Evolutionary conservation across 495 filamentous ascomycete species (phyloP).

Genomic region (Podospora tetraspora): DNA sequence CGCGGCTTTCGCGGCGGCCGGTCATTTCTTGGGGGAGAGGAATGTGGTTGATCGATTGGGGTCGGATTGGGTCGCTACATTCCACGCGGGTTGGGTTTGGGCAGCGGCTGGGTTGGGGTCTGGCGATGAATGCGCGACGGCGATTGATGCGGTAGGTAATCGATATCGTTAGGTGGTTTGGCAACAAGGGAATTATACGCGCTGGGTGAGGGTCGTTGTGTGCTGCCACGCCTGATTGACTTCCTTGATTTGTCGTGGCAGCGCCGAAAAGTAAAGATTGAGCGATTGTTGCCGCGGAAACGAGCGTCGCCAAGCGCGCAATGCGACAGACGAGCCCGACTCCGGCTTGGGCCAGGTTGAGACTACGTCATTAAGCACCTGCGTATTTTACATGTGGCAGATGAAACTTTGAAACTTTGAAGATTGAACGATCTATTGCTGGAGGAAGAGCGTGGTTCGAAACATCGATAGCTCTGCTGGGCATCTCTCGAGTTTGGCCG

Average conservation of each 20-base stretch:
- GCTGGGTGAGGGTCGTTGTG: not conserved
- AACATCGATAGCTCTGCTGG: too few species aligned
- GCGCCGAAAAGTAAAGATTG: not conserved
- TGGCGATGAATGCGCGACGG: not conserved
- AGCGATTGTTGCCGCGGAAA: not conserved
- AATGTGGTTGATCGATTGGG: not conserved
- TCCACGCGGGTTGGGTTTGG: not conserved
- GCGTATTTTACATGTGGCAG: not conserved
- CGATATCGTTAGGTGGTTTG: not conserved
- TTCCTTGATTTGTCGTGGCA: not conserved
- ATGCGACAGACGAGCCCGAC: not conserved
- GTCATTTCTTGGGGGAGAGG: constrained; percentile 2
- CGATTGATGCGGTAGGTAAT: not conserved
- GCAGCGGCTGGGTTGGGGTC: not conserved
- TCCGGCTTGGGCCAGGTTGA: not conserved
- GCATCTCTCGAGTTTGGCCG: not conserved
- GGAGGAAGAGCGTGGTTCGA: too few species aligned
- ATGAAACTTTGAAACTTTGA: not conserved
- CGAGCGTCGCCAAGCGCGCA: not conserved
- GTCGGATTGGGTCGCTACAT: not conserved
- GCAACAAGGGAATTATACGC: not conserved
- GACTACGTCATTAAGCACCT: not conserved
- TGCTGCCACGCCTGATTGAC: not conserved
- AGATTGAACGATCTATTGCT: not conserved
- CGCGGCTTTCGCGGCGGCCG: constrained; percentile 4